These are phyloP conservation scores for Meyerozyma sp. DNA, from an alignment of 1,139 yeast species.

Conservation along the genomic window DNA sequence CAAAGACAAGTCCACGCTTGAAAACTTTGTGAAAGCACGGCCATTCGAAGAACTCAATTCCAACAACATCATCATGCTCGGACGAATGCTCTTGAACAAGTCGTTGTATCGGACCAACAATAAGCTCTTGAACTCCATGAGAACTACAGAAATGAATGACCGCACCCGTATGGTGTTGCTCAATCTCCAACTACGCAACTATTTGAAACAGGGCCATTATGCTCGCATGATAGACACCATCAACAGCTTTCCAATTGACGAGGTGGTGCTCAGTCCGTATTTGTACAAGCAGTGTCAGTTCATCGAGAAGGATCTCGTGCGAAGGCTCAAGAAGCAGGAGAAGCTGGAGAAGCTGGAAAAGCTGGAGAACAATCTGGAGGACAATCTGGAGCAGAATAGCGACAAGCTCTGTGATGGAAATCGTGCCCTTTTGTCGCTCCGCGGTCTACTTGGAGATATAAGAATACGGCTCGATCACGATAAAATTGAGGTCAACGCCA, in stretches of 20 bases:
- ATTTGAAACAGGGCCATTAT: constrained; percentile 15
- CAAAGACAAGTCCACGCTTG: constrained; percentile 4
- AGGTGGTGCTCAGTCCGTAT: constrained; percentile 30
- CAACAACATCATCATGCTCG: constrained; percentile 26
- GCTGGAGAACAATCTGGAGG: too few relatives aligned
- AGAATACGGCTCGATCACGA: constrained; percentile 25
- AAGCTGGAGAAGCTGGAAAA: not conserved
- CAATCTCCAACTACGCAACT: constrained; percentile 18
- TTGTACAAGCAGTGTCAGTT: constrained; percentile 26
- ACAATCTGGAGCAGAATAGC: too few relatives aligned
- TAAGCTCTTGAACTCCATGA: constrained; percentile 18
- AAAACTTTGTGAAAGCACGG: constrained; percentile 2
- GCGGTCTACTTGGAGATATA: constrained; percentile 32
- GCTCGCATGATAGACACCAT: constrained; percentile 15
- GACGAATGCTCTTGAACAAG: constrained; percentile 28
- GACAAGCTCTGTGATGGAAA: not conserved
- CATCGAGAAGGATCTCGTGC: constrained; percentile 21
- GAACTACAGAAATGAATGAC: constrained; percentile 20
- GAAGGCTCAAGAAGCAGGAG: constrained; percentile 7
- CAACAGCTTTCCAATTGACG: constrained; percentile 26
- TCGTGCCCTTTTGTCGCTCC: constrained; percentile 15
- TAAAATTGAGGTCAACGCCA: constrained; percentile 17
- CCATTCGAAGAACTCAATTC: constrained; percentile 10
- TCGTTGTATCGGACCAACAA: constrained; percentile 21
- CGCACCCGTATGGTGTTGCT: constrained; percentile 21